Conservation (phyloP, 1,139 yeast genomes). For the Kurtzmaniella quercitrusa region DNA sequence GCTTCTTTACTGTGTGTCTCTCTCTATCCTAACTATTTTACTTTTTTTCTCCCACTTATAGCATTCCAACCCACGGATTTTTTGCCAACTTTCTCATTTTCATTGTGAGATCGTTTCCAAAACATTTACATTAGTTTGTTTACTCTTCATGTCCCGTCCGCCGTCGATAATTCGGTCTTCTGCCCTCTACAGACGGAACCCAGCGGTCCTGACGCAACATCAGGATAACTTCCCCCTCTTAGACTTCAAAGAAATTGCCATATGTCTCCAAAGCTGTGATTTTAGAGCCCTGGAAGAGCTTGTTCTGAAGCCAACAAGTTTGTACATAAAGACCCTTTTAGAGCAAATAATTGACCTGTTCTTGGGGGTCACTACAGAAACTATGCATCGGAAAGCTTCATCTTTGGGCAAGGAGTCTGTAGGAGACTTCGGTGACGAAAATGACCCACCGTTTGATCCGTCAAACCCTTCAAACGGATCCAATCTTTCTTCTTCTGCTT, state of each 20-base stretch:
- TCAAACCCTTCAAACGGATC: not conserved
- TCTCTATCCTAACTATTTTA: too few relatives aligned
- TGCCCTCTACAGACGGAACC: slow-evolving; percentile 4
- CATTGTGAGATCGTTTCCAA: too few relatives aligned
- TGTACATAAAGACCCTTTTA: slow-evolving; percentile 56
- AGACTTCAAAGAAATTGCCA: slow-evolving; percentile 58
- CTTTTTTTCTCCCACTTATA: too few relatives aligned
- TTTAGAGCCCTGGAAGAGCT: slow-evolving; percentile 61
- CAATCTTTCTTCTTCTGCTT: slow-evolving; percentile 2
- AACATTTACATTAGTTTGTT: not conserved
- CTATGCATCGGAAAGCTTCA: slow-evolving; percentile 24
- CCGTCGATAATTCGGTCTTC: slow-evolving; percentile 6
- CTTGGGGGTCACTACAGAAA: slow-evolving; percentile 54
- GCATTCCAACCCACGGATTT: too few relatives aligned
- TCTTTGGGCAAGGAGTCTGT: slow-evolving; percentile 8
- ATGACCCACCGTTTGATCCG: slow-evolving; percentile 10
- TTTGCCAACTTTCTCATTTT: too few relatives aligned
- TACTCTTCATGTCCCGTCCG: slow-evolving; percentile 3
- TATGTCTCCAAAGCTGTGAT: slow-evolving; percentile 61
- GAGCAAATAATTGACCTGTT: slow-evolving; percentile 72
- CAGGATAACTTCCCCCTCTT: slow-evolving; percentile 59
- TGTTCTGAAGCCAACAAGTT: slow-evolving; percentile 61
- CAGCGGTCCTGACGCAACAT: slow-evolving; percentile 4
- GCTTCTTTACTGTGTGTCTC: too few relatives aligned
- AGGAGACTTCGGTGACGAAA: slow-evolving; percentile 7